Conservation (phyloP, 805 yeast species). For the Kregervanrija pseudodelftensis region DNA sequence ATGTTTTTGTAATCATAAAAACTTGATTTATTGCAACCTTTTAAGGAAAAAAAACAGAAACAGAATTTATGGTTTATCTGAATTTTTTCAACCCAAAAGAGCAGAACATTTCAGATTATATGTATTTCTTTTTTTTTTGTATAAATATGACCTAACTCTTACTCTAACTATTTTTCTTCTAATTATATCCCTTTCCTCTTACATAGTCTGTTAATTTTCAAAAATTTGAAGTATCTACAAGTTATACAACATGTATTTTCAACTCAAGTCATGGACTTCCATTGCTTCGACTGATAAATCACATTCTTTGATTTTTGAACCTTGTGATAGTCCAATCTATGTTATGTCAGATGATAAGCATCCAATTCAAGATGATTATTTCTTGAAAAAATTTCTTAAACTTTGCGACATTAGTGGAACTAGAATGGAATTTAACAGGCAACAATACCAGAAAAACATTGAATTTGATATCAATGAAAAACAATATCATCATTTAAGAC, state of each 20-base stretch:
- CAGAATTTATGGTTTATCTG: no score
- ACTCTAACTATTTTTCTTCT: not conserved
- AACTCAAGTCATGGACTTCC: constrained; percentile 15
- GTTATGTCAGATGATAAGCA: constrained; percentile 9
- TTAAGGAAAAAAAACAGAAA: no score
- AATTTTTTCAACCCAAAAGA: no score
- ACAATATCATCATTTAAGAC: not conserved
- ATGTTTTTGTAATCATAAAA: no score
- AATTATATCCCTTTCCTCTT: not conserved
- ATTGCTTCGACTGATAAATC: constrained; percentile 17
- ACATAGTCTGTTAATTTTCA: not conserved
- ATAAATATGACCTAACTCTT: no score
- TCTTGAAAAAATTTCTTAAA: constrained; percentile 13
- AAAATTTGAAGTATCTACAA: no score
- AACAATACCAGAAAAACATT: constrained; percentile 7
- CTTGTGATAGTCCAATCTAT: constrained; percentile 11
- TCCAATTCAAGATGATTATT: constrained; percentile 17
- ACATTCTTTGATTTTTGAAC: constrained; percentile 22
- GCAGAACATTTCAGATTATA: no score
- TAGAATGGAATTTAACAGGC: constrained; percentile 13
- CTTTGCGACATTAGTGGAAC: constrained; percentile 20
- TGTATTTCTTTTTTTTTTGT: no score
- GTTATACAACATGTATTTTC: constrained; percentile 11
- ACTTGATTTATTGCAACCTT: no score
- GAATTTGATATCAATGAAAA: constrained; percentile 6